These are phyloP conservation scores for Aspergillus sp. DNA, from an alignment of 2,329 filamentous ascomycete species.

Conservation along the genomic window DNA sequence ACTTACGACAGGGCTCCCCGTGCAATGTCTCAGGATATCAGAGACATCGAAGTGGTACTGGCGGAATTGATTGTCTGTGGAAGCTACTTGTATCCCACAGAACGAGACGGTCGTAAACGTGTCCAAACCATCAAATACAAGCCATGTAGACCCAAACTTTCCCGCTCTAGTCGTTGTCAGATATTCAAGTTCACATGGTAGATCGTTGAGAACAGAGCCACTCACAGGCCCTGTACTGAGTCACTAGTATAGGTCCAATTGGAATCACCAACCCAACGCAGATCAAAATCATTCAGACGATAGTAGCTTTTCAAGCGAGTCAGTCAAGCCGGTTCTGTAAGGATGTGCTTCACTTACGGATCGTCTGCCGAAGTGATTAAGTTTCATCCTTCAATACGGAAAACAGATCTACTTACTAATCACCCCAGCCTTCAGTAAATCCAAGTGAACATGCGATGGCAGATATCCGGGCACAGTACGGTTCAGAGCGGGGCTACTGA, in stretches of 20 bases:
- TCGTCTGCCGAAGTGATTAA: slow-evolving; percentile 25
- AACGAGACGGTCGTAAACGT: slow-evolving; percentile 59
- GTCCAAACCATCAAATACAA: slow-evolving; percentile 63
- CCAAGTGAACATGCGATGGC: slow-evolving; percentile 61
- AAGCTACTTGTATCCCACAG: slow-evolving; percentile 55
- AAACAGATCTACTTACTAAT: slow-evolving; percentile 47
- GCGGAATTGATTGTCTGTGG: slow-evolving; percentile 62
- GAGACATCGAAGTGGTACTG: slow-evolving; percentile 62
- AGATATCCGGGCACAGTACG: slow-evolving; percentile 55
- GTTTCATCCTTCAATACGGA: neutral
- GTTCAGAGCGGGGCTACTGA: slow-evolving; percentile 48
- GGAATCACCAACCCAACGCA: slow-evolving; percentile 57
- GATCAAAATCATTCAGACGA: slow-evolving; percentile 59
- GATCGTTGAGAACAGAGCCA: neutral
- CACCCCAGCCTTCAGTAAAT: slow-evolving; percentile 53
- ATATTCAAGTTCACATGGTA: neutral
- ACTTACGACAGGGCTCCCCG: slow-evolving; percentile 39
- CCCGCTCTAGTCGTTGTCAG: slow-evolving; percentile 19
- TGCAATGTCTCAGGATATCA: slow-evolving; percentile 45
- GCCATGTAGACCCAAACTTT: slow-evolving; percentile 48
- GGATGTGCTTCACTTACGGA: slow-evolving; percentile 27
- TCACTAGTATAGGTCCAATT: slow-evolving; percentile 64
- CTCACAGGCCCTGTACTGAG: slow-evolving; percentile 44
- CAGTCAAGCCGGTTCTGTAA: neutral
- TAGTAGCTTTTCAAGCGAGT: slow-evolving; percentile 39